Evolutionary conservation across 1,284 basidiomycete species (phyloP), one percentile per base, ranked within the genome.

Genomic region (Marasmius oreades): DNA sequence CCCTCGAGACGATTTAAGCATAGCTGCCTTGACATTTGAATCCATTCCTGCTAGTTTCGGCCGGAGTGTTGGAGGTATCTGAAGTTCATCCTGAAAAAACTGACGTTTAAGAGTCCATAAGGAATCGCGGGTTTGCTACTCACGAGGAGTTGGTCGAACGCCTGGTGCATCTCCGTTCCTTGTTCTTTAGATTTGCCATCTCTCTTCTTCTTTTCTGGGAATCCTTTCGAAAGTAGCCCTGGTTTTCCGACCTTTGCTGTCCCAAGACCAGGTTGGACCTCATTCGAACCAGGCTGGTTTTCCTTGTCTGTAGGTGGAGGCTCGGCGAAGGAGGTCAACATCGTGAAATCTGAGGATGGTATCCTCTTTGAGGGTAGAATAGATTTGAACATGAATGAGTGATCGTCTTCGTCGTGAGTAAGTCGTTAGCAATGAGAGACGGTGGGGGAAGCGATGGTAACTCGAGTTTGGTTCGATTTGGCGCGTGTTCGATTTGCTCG

Each of bases 11-110:
- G 91, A 92, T 65, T 90, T 92, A 55, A 95, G 74, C 89, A 95
- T 93, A n/a, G 90, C 89, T 2, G 89, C 89, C 66, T 94, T 94
- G 39, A 95, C 92, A 1, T 85, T 83, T 0, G 85, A 73, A 59
- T 92, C 90, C 80, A 95, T 90, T 22, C 82, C 81, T 39, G 78
- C 75, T 5, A 95, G 80, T 70, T 92, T 92, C 1, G 85, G 84
- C 11, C 92, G 81, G 16, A 93, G 73, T 10, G 82, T 84, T 0
- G 81, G 72, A 3, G 92, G 92, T 36, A 94, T 92, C 72, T 95
- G 90, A 46, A 93, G 81, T 55, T 92, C 88, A 67, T 93, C 88
- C 90, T 93, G 64, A 52, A 51, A 53, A 52, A 51, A 10, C 14
- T 39, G 33, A 37, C 55, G 8, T 48, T 34, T 44, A 31, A 6